These are phyloP conservation scores for Auricularia heimuer DNA, from an alignment of 768 basidiomycete species.

Conservation along the genomic window DNA sequence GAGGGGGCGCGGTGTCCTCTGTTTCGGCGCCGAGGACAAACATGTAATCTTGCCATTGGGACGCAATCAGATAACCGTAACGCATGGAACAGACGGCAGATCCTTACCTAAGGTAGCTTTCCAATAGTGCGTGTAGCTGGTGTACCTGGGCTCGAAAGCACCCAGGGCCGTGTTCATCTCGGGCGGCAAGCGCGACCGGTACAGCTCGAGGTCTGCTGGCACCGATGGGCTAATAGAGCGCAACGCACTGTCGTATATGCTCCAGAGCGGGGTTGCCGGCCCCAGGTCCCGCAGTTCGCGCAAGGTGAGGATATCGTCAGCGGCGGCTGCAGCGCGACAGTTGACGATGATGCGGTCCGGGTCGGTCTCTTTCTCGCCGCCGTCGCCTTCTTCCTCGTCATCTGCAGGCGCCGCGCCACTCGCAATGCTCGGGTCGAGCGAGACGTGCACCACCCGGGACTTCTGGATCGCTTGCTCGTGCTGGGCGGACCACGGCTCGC, in stretches of 20 bases:
- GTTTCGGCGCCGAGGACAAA: constrained; percentile 52
- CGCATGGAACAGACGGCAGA: background rate
- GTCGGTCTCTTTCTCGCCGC: constrained; percentile 37
- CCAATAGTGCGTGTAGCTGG: constrained; percentile 86
- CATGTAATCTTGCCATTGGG: constrained; percentile 63
- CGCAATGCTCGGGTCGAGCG: constrained; percentile 53
- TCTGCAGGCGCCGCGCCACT: constrained; percentile 19
- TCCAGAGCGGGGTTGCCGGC: constrained; percentile 33
- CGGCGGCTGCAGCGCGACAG: constrained; percentile 45
- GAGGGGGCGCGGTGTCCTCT: constrained; percentile 6
- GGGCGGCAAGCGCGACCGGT: constrained; percentile 5
- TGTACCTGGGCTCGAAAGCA: constrained; percentile 69
- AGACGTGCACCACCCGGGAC: constrained; percentile 65
- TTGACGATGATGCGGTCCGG: constrained; percentile 67
- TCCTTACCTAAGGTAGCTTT: constrained; percentile 62
- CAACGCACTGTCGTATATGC: constrained; percentile 58
- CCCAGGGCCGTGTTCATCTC: constrained; percentile 33
- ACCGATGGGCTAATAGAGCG: constrained; percentile 5
- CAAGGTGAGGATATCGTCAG: constrained; percentile 62
- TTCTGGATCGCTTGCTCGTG: constrained; percentile 43
- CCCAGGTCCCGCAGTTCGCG: constrained; percentile 42
- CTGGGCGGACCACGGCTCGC: constrained; percentile 41
- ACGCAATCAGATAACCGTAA: background rate
- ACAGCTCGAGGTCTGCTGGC: constrained; percentile 12
- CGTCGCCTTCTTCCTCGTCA: constrained; percentile 34